Evolutionary conservation across 2,329 filamentous ascomycete genomes (phyloP).

Genomic region (Tolypocladium capitatum): DNA sequence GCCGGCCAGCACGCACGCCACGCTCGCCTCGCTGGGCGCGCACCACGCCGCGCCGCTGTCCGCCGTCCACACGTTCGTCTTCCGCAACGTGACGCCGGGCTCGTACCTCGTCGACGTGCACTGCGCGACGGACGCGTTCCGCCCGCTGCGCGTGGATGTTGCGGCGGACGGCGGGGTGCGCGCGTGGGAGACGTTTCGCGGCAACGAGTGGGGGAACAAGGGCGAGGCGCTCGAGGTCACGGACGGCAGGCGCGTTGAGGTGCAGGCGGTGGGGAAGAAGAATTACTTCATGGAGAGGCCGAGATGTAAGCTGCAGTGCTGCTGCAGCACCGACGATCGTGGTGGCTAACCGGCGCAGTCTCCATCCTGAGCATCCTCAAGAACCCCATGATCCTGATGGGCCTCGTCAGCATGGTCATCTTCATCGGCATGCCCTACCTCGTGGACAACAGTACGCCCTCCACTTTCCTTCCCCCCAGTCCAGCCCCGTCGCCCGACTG

Average conservation of each 20-base stretch:
- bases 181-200: conserved; percentile 75
- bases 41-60: conserved; percentile 48
- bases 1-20: conserved; percentile 54
- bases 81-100: conserved; percentile 55
- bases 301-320: conserved; percentile 47
- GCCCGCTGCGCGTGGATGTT: conserved; percentile 70
- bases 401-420: conserved; percentile 65
- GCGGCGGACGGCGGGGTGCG: conserved; percentile 31
- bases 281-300: conserved; percentile 64
- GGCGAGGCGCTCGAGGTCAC: conserved; percentile 46
- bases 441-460: conserved; percentile 77
- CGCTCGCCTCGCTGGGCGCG: conserved; percentile 30
- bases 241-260: conserved; percentile 39
- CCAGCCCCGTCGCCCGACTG: neutral
- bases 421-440: conserved; percentile 92
- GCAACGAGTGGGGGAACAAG: conserved; percentile 81
- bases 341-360: conserved; percentile 32
- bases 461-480: neutral
- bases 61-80: conserved; percentile 57
- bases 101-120: conserved; percentile 77
- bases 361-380: conserved; percentile 72
- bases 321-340: neutral
- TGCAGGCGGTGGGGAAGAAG: conserved; percentile 50
- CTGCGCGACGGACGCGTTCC: conserved; percentile 60
- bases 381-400: conserved; percentile 95